Evolutionary conservation across 1,284 basidiomycete species (phyloP), one percentile per base, ranked within the genome.

Genomic region (Ustilago cynodontis): DNA sequence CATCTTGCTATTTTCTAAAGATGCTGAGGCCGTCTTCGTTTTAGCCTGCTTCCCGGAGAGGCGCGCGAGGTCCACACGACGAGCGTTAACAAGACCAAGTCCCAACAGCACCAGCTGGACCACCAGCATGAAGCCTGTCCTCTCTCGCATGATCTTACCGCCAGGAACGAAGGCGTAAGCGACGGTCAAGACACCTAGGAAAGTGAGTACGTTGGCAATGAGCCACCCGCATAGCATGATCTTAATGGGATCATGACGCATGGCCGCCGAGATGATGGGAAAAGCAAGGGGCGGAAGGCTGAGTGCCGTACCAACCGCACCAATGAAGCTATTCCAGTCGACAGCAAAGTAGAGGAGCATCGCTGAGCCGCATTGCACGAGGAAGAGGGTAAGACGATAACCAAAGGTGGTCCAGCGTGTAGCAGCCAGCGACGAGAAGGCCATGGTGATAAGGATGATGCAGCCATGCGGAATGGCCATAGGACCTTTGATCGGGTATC

Each of bases 131-230:
- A 72, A 65, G 16, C 93, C 91, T 10, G 93, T 94, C 24, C 92
- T 88, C 86, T 97, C 95, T 26, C 95, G 88, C 65, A 98, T 88
- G 72, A 91, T 88, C 75, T 89, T 87, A 0, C 94, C 94, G 1
- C 92, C 92, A 0, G 94, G 94, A 2, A 97, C 93, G 80, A 97
- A 97, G 0, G 94, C 95, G 86, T 98, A 97, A 0, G 95, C 95
- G 52, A 94, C 93, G 0, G 94, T 95, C 86, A 93, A 91, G 11
- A 84, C 80, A 16, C 77, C 76, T n/a, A 85, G 31, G 63, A 85
- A 85, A 2, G 69, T 71, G 18, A 83, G 69, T 39, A 83, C 28
- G 33, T 79, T 78, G 45, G 77, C 68, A 13, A 77, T 59, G 14
- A 83, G 65, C 82, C 83, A 85, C 20, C 60, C 70, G 33, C 59